Evolutionary conservation across 148 eudicot species (phyloP), one percentile per base, ranked within the genome.

Genomic region (Camellia japonica): DNA sequence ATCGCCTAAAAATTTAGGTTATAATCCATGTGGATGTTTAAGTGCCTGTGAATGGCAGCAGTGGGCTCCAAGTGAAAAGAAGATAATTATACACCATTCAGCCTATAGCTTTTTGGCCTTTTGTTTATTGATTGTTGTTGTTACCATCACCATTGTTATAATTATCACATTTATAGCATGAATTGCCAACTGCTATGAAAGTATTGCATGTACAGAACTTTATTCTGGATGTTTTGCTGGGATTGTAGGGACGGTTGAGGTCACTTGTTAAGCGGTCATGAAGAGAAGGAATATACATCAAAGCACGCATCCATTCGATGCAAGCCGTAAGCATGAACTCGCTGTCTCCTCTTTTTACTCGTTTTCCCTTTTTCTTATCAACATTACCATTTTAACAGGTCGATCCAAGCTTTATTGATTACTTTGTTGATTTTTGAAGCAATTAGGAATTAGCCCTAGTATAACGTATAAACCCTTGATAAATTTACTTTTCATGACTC

Each of bases 261-360:
- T n/a, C 43, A 16, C 59, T 76, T 14, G 58, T 61, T 71, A 49
- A 80, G 78, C 77, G 67, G 38, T 59, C 72, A 84, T 87, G 89
- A 84, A 77, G 89, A 84, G 76, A 80, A 81, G 71, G 87, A 46
- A 65, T 56, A 38, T 87, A 79, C 83, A 87, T 78, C 83, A 84
- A 68, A 79, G 52, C 70, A 76, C 74, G 30, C 87, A 87, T 84
- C 85, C 83, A 43, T 79, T 87, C 65, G 80, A 79, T 82, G 58
- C 80, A 67, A 41, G 51, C 42, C 87, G 89, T 87, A 87, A 82
- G 89, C 70, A 75, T 16, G 7, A 75, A 23, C 71, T 64, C 59
- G 3, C 15, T 70, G 11, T 38, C 56, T 61, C 66, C 23, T 76
- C 7, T 3, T 15, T 23, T 23, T 7, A 19, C 47, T 23, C 15